phyloP scores from a whole-genome alignment of 768 basidiomycete genomes.

The Lyophyllum shimeji region DNA sequence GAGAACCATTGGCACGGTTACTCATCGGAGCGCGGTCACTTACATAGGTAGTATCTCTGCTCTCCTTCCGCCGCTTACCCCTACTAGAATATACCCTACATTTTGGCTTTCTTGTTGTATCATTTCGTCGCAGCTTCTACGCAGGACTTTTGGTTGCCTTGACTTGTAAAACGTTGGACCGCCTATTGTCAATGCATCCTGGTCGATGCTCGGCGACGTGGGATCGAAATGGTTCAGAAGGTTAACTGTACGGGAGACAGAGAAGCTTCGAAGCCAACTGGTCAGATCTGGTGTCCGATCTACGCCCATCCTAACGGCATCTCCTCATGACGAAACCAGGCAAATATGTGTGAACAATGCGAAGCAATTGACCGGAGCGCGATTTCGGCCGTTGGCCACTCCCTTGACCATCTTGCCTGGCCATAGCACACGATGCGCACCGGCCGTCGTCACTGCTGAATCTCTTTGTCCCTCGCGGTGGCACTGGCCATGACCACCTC shows the following conservation, averaged over 20 bases:
- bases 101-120: background rate
- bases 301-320: conserved; percentile 23
- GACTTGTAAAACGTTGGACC: background rate
- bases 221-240: conserved; percentile 16
- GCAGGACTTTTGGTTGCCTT: background rate
- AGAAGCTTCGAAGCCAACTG: conserved; percentile 25
- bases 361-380: conserved; percentile 9
- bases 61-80: background rate
- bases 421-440: background rate
- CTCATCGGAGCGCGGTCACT: conserved; percentile 61
- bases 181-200: background rate
- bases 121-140: background rate
- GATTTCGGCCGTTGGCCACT: background rate
- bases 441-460: background rate
- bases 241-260: conserved; percentile 27
- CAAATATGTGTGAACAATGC: background rate
- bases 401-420: background rate
- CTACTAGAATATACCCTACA: conserved; percentile 21
- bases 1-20: conserved; percentile 61
- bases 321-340: conserved; percentile 13
- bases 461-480: background rate
- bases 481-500: conserved; percentile 6
- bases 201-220: background rate
- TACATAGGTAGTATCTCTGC: conserved; percentile 49
- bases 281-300: conserved; percentile 20